Percentiles rank a stretch among this genome's conserved stretches.
Conservation (phyloP, 1,139 yeast species). For the Taphrina populina region DNA sequence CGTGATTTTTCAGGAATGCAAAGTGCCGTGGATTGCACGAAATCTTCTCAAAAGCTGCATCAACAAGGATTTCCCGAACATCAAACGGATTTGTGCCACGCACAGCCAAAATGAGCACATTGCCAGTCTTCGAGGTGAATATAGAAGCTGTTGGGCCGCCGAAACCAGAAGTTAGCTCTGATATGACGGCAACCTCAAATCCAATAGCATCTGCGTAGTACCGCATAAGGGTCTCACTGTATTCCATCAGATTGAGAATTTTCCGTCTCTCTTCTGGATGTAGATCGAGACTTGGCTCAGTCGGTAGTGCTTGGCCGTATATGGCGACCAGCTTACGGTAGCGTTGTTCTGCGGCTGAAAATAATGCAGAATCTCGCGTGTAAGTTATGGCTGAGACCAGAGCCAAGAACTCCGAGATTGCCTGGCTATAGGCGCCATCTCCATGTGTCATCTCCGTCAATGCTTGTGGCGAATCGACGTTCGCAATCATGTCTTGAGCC, state of each 20-base stretch:
- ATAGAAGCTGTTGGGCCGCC: constrained; percentile 28
- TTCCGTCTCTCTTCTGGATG: neutral
- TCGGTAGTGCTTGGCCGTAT: neutral
- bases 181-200: constrained; percentile 5
- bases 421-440: neutral
- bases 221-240: constrained; percentile 1
- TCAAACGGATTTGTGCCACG: constrained; percentile 28
- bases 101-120: constrained; percentile 19
- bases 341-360: constrained; percentile 3
- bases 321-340: neutral
- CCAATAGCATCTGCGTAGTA: neutral
- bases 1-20: neutral
- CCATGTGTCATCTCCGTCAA: neutral
- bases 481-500: neutral
- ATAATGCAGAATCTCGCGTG: constrained; percentile 1
- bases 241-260: neutral
- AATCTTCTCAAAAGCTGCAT: constrained; percentile 18
- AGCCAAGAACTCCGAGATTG: constrained; percentile 14
- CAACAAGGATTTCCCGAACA: constrained; percentile 18
- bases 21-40: neutral
- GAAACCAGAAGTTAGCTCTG: constrained; percentile 24
- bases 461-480: neutral
- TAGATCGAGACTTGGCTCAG: neutral
- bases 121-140: neutral
- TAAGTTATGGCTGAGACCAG: constrained; percentile 17